phyloP scores from a whole-genome alignment of 179 eudicot species.

The Heliamphora pulchella region DNA sequence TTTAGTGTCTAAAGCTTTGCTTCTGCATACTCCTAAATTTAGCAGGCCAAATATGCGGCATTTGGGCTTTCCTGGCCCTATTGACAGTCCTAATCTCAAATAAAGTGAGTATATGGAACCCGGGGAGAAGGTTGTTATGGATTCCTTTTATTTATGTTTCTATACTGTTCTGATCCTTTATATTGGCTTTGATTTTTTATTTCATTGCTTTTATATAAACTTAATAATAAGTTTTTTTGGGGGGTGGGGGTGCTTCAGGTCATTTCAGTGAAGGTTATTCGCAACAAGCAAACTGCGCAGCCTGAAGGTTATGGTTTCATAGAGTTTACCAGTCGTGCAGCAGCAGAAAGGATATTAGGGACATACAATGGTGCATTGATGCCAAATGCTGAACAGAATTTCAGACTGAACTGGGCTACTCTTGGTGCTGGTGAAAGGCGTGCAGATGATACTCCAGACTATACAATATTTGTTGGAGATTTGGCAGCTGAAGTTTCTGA shows the following conservation, averaged over 20 bases:
- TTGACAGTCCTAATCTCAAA: no score
- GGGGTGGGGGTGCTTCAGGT: constrained; percentile 34
- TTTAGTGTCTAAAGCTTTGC: no score
- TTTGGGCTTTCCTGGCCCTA: no score
- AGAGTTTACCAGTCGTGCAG: constrained; percentile 74
- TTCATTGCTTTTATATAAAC: no score
- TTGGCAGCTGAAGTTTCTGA: constrained; percentile 94
- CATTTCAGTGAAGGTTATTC: constrained; percentile 75
- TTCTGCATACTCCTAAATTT: no score
- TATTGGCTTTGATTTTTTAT: no score
- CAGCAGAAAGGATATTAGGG: constrained; percentile 84
- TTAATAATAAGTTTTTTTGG: no score
- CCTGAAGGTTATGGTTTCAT: constrained; percentile 99
- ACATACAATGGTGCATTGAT: constrained; percentile 82
- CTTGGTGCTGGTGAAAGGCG: constrained; percentile 89
- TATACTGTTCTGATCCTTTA: no score
- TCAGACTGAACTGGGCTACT: constrained; percentile 95
- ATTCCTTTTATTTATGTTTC: no score
- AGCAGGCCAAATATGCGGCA: no score
- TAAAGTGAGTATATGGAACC: no score
- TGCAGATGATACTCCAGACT: constrained; percentile 79
- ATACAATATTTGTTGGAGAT: constrained; percentile 96
- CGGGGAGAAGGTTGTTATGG: no score
- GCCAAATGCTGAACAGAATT: constrained; percentile 86
- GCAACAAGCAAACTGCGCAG: constrained; percentile 77